These are phyloP conservation scores for Aspergillus funiculosus DNA, from an alignment of 495 filamentous ascomycete genomes.

Conservation along the genomic window DNA sequence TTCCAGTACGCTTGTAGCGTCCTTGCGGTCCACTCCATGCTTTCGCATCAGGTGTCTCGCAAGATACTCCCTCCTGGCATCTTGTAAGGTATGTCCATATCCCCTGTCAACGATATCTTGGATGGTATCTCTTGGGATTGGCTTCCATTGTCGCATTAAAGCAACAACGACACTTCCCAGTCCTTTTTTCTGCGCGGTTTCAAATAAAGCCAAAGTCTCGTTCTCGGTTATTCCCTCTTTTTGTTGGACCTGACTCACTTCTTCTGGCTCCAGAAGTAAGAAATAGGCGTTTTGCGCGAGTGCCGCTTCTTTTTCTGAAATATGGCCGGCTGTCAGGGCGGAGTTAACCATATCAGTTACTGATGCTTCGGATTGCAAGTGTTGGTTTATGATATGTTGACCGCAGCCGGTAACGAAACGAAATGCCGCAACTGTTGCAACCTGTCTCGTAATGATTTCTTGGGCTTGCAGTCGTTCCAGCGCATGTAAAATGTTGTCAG, in stretches of 20 bases:
- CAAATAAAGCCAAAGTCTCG: background rate
- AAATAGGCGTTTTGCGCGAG: background rate
- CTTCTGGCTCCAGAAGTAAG: background rate
- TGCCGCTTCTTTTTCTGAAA: background rate
- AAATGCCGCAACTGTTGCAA: background rate
- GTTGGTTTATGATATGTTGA: background rate
- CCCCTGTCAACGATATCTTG: background rate
- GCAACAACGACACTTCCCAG: background rate
- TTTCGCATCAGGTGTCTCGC: conserved; percentile 6
- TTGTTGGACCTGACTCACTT: background rate
- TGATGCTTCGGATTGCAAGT: background rate
- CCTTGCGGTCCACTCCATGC: conserved; percentile 1
- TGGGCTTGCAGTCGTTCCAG: background rate
- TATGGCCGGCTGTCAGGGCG: background rate
- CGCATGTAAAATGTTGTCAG: background rate
- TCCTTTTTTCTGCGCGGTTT: background rate
- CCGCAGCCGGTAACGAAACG: background rate
- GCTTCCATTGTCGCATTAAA: conserved; percentile 1
- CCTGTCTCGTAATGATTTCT: background rate
- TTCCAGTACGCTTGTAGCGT: conserved; percentile 2
- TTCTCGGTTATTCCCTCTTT: background rate
- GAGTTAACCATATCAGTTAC: background rate
- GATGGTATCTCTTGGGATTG: background rate
- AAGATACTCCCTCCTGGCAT: conserved; percentile 7
- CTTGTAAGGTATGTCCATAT: background rate